Conservation (phyloP, 2,329 filamentous ascomycete genomes). For the Xylariaceae sp. region DNA sequence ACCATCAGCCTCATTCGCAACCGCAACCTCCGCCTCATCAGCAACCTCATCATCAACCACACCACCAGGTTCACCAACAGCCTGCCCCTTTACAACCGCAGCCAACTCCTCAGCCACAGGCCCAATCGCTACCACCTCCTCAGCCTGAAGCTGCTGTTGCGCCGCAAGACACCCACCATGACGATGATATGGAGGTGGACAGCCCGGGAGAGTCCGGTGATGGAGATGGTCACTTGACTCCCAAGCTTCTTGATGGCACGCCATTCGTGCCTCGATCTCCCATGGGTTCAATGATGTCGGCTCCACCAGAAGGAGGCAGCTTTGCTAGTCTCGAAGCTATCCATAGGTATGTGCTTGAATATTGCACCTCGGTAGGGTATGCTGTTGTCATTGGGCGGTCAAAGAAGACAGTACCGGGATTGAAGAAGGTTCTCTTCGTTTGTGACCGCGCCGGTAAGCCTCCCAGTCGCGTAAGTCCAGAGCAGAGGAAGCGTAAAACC, state of each 20-base stretch:
- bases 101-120: slow-evolving; percentile 37
- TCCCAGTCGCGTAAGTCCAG: slow-evolving; percentile 65
- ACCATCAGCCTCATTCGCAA: slow-evolving; percentile 37
- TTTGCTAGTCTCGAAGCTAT: slow-evolving; percentile 69
- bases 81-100: slow-evolving; percentile 36
- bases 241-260: slow-evolving; percentile 55
- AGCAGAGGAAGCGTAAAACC: slow-evolving; percentile 68
- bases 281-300: slow-evolving; percentile 65
- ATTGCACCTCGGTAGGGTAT: slow-evolving; percentile 71
- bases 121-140: slow-evolving; percentile 36
- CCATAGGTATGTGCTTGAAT: slow-evolving; percentile 67
- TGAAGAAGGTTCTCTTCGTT: slow-evolving; percentile 72
- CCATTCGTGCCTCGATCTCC: slow-evolving; percentile 60
- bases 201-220: slow-evolving; percentile 54
- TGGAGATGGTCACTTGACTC: slow-evolving; percentile 51
- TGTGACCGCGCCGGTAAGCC: slow-evolving; percentile 70
- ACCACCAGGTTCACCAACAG: slow-evolving; percentile 43
- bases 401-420: slow-evolving; percentile 69
- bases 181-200: slow-evolving; percentile 61
- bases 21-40: slow-evolving; percentile 33
- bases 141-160: slow-evolving; percentile 39
- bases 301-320: slow-evolving; percentile 67
- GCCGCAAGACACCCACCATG: slow-evolving; percentile 49
- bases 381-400: slow-evolving; percentile 72
- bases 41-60: slow-evolving; percentile 30